phyloP scores from a whole-genome alignment of 225 moss, liverwort and hornwort genomes.

The Anthoceros angustus region DNA sequence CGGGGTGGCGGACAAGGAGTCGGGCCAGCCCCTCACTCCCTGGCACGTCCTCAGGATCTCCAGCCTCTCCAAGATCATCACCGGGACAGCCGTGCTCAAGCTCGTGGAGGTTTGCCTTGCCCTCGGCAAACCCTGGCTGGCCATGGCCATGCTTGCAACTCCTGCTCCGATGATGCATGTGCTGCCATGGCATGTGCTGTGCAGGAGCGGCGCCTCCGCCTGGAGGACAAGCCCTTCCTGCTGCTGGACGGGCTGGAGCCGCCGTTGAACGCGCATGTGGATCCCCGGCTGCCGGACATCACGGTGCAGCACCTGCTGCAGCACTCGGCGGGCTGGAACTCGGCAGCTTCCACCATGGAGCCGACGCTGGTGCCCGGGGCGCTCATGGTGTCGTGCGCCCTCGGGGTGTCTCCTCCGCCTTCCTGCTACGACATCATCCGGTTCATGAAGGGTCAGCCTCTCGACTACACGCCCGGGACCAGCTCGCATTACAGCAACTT shows the following conservation, averaged over 20 bases:
- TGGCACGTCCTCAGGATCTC: slow-evolving; percentile 8
- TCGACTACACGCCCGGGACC: slow-evolving; percentile 8
- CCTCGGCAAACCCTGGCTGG: neutral
- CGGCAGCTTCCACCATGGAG: slow-evolving; percentile 5
- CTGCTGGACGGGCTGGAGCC: slow-evolving; percentile 8
- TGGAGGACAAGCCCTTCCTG: slow-evolving; percentile 9
- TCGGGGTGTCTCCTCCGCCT: slow-evolving; percentile 7
- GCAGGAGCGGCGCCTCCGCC: slow-evolving; percentile 7
- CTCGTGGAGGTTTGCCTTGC: slow-evolving; percentile 2
- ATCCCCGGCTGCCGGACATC: slow-evolving; percentile 10
- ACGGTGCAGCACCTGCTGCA: slow-evolving; percentile 8
- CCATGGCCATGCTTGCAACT: neutral
- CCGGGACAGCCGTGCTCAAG: slow-evolving; percentile 6
- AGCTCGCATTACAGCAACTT: slow-evolving; percentile 7
- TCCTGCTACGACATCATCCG: slow-evolving; percentile 5
- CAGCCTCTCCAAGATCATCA: slow-evolving; percentile 9
- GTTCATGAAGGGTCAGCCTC: slow-evolving; percentile 9
- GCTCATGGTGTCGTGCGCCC: slow-evolving; percentile 8
- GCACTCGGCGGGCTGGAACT: slow-evolving; percentile 8
- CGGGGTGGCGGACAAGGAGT: neutral
- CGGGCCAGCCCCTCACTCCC: neutral
- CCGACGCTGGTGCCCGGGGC: slow-evolving; percentile 8
- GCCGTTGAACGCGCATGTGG: slow-evolving; percentile 4
- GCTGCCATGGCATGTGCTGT: neutral
- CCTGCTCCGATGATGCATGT: neutral